phyloP scores from a whole-genome alignment of 345 rosid genomes.

The Theobroma cacao region DNA sequence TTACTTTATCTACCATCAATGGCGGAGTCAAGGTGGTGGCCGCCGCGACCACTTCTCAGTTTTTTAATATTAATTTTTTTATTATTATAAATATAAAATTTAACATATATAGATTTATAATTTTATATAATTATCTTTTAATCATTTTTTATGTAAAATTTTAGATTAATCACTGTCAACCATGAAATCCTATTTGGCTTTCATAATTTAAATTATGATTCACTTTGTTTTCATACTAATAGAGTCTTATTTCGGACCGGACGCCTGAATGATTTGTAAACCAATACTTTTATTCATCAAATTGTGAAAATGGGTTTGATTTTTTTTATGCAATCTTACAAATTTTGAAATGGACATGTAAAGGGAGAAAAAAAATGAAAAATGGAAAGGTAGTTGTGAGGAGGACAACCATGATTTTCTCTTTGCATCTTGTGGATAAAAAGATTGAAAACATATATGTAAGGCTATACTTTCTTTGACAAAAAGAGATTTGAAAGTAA shows the following conservation, averaged over 20 bases:
- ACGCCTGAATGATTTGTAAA: not conserved
- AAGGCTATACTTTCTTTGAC: slow-evolving; percentile 15
- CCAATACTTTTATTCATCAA: not conserved
- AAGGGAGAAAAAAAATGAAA: not conserved
- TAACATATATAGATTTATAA: too few species aligned
- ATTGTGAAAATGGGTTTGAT: not conserved
- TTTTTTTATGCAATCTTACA: slow-evolving; percentile 1
- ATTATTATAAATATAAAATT: too few species aligned
- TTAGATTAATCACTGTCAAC: too few species aligned
- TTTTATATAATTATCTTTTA: too few species aligned
- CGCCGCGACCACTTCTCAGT: too few species aligned
- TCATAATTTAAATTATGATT: not conserved
- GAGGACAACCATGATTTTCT: slow-evolving; percentile 2
- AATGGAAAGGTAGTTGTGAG: not conserved
- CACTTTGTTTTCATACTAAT: not conserved
- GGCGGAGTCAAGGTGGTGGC: too few species aligned
- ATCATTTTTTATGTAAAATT: too few species aligned
- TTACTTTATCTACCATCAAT: not conserved
- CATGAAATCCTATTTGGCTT: too few species aligned
- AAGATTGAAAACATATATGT: slow-evolving; percentile 16
- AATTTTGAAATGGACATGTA: slow-evolving; percentile 4
- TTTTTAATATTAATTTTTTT: too few species aligned
- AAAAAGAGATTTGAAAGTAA: slow-evolving; percentile 11
- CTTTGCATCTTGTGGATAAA: slow-evolving; percentile 12
- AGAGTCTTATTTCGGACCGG: not conserved